Evolutionary conservation across 371 early-diverging fungal genomes (phyloP).

Genomic region (Mortierella sp.): DNA sequence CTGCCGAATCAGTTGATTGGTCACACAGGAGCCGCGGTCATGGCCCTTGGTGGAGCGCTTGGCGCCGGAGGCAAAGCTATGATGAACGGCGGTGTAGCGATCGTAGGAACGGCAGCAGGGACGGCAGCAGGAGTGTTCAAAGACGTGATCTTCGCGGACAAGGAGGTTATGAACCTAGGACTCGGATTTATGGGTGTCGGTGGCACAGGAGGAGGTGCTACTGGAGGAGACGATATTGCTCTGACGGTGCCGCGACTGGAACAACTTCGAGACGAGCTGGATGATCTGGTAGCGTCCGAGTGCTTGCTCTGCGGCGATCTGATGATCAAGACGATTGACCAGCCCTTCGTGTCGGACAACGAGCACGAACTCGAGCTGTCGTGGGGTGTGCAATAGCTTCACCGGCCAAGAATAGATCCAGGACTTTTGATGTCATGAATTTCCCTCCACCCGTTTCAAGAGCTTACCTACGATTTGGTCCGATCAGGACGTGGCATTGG

Average conservation of each 20-base stretch:
- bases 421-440: no score
- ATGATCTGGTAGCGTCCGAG: conserved; percentile 84
- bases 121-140: conserved; percentile 57
- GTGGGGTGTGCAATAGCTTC: conserved; percentile 71
- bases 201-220: neutral
- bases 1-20: conserved; percentile 28
- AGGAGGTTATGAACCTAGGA: conserved; percentile 19
- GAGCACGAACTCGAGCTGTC: conserved; percentile 62
- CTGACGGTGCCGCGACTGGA: conserved; percentile 56
- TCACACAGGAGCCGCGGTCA: conserved; percentile 51
- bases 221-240: conserved; percentile 54
- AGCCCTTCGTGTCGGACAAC: conserved; percentile 72
- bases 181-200: conserved; percentile 23
- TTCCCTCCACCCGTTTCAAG: no score
- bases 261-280: conserved; percentile 74
- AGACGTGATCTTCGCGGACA: conserved; percentile 55
- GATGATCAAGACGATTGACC: conserved; percentile 85
- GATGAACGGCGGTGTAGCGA: conserved; percentile 52
- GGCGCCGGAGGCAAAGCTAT: conserved; percentile 50
- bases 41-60: conserved; percentile 47
- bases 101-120: conserved; percentile 42
- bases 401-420: neutral
- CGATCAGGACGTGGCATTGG: no score
- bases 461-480: no score
- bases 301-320: conserved; percentile 90